These are phyloP conservation scores for Vaccinium myrtillus DNA, from an alignment of 148 eudicot species.

Conservation along the genomic window DNA sequence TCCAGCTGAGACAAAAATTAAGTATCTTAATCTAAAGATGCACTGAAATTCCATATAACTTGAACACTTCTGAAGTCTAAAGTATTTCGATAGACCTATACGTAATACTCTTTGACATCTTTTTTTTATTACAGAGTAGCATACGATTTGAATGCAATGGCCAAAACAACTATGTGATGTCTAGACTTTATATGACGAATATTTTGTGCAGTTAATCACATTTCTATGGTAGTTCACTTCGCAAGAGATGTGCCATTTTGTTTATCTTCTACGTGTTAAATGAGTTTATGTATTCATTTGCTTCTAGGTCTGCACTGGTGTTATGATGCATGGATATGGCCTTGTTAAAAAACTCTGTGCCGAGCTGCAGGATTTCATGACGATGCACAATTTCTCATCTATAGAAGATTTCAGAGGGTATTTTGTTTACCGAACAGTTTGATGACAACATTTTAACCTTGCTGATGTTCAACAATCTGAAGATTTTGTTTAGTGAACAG, in stretches of 20 bases:
- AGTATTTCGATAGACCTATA: not conserved
- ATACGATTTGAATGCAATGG: not conserved
- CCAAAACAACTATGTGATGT: not conserved
- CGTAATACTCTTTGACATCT: not conserved
- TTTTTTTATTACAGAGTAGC: not conserved
- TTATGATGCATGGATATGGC: conserved; percentile 97
- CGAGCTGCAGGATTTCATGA: conserved; percentile 96
- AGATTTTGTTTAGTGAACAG: not conserved
- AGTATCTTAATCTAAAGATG: not conserved
- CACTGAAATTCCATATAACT: not conserved
- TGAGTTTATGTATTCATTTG: not conserved
- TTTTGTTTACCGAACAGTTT: not conserved
- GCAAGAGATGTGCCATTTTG: not conserved
- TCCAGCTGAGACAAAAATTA: not conserved
- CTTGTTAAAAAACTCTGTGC: conserved; percentile 77
- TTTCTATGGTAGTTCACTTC: not conserved
- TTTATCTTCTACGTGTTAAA: not conserved
- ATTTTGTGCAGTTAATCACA: not conserved
- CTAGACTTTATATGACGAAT: not conserved
- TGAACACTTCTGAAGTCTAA: not conserved
- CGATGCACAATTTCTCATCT: conserved; percentile 74
- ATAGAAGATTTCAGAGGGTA: conserved; percentile 99
- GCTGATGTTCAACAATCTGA: not conserved
- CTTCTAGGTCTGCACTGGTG: conserved; percentile 96
- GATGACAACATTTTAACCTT: not conserved